Conservation (phyloP, 1,284 basidiomycete genomes). For the Ganoderma sinense region DNA sequence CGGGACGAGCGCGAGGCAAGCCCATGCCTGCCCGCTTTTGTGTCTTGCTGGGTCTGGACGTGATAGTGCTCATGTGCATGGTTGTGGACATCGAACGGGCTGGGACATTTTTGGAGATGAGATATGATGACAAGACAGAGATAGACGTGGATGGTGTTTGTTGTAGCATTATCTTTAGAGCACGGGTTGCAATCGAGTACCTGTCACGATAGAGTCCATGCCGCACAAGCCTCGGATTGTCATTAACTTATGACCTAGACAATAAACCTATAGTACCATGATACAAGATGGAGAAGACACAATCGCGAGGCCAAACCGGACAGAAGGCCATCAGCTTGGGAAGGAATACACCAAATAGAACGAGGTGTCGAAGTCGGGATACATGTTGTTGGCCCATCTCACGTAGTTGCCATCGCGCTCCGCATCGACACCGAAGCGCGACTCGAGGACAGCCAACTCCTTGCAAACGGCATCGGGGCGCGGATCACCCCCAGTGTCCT, state of each 20-base stretch:
- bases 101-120: slow-evolving; percentile 42
- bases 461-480: slow-evolving; percentile 19
- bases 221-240: not conserved
- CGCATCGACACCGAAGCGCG: slow-evolving; percentile 28
- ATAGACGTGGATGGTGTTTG: not conserved
- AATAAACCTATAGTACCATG: too few species aligned
- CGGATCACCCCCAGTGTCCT: slow-evolving; percentile 15
- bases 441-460: slow-evolving; percentile 28
- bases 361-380: slow-evolving; percentile 16
- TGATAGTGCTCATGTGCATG: slow-evolving; percentile 34
- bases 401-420: slow-evolving; percentile 18
- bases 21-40: slow-evolving; percentile 47
- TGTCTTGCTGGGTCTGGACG: slow-evolving; percentile 53
- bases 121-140: slow-evolving; percentile 27
- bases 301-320: not conserved
- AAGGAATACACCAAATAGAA: slow-evolving; percentile 17
- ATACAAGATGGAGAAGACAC: not conserved
- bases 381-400: slow-evolving; percentile 20
- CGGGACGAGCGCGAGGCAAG: slow-evolving; percentile 24
- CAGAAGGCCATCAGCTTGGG: not conserved
- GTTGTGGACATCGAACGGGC: slow-evolving; percentile 40
- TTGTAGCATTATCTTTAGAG: slow-evolving; percentile 22
- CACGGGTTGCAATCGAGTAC: not conserved
- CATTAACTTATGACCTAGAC: not conserved
- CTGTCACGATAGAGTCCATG: not conserved